Percentiles rank a stretch among this genome's conserved stretches.
Conservation (phyloP, 257 asterid genomes). For the Jasminum sambac region DNA sequence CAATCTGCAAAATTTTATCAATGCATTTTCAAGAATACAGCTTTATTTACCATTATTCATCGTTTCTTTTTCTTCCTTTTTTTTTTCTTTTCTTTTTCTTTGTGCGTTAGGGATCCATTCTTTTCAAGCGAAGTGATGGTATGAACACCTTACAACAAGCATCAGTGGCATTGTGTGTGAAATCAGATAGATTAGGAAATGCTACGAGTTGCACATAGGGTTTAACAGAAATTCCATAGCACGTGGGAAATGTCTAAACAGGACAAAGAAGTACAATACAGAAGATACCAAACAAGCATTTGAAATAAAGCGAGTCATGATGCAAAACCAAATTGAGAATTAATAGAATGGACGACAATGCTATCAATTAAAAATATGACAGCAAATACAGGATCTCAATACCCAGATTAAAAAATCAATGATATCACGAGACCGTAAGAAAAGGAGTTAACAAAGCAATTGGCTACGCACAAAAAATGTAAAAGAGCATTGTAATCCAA, state of each 20-base stretch:
- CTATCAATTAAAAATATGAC: neutral
- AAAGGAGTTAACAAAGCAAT: neutral
- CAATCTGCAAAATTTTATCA: constrained; percentile 43
- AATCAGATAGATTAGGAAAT: neutral
- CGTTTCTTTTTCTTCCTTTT: neutral
- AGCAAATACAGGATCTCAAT: neutral
- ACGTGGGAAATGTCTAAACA: neutral
- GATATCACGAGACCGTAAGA: neutral
- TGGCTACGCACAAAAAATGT: neutral
- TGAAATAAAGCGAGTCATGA: neutral
- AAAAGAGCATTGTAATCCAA: neutral
- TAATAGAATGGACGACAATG: neutral
- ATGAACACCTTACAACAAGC: neutral
- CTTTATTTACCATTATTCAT: neutral
- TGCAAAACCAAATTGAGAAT: neutral
- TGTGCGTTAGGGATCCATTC: neutral
- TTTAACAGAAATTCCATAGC: neutral
- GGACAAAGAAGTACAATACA: neutral
- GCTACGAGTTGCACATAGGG: neutral
- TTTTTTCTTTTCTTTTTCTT: constrained; percentile 2
- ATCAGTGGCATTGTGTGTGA: neutral
- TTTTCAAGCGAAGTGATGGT: neutral
- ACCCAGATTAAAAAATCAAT: neutral
- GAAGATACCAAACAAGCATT: neutral
- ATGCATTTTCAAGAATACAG: constrained; percentile 22